A percentile compares a stretch with the other conserved stretches of the same genome.
Conservation (phyloP, 1,284 basidiomycete species). For the Neotropicomus parvogracilis region DNA sequence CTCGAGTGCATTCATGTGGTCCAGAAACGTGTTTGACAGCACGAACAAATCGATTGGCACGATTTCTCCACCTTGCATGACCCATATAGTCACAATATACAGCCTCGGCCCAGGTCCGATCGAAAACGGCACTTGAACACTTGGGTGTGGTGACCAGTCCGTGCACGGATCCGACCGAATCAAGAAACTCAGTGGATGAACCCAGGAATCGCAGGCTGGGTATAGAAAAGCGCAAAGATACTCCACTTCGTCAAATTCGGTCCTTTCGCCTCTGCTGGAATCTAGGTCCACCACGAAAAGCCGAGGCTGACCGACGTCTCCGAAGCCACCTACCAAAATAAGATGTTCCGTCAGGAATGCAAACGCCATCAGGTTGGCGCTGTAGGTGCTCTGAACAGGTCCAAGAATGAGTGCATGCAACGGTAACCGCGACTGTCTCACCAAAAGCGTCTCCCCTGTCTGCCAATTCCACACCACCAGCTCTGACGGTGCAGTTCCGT, state of each 20-base stretch:
- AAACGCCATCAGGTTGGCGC: conserved; percentile 41
- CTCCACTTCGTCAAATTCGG: conserved; percentile 29
- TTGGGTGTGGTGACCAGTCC: conserved; percentile 37
- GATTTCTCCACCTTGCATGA: conserved; percentile 28
- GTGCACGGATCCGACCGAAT: conserved; percentile 59
- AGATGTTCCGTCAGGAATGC: conserved; percentile 44
- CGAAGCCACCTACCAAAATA: conserved; percentile 35
- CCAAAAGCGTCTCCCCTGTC: conserved; percentile 43
- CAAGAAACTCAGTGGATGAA: conserved; percentile 34
- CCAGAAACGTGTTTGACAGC: conserved; percentile 43
- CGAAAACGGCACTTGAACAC: conserved; percentile 45
- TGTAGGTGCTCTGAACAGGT: conserved; percentile 32
- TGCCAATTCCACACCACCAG: conserved; percentile 65
- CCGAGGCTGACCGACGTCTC: conserved; percentile 14
- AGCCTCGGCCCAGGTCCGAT: conserved; percentile 43
- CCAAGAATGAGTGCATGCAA: conserved; percentile 7
- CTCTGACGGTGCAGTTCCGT: conserved; percentile 36
- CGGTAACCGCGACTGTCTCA: conserved; percentile 31
- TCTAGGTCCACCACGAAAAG: conserved; percentile 36
- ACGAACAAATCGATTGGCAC: conserved; percentile 45
- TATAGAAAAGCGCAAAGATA: conserved; percentile 41
- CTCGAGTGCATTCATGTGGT: conserved; percentile 28
- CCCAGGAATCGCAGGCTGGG: conserved; percentile 33
- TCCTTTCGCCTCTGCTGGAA: conserved; percentile 21
- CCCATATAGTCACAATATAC: conserved; percentile 45